Evolutionary conservation across 208 protist species (phyloP).

Genomic region (Leishmania braziliensis): DNA sequence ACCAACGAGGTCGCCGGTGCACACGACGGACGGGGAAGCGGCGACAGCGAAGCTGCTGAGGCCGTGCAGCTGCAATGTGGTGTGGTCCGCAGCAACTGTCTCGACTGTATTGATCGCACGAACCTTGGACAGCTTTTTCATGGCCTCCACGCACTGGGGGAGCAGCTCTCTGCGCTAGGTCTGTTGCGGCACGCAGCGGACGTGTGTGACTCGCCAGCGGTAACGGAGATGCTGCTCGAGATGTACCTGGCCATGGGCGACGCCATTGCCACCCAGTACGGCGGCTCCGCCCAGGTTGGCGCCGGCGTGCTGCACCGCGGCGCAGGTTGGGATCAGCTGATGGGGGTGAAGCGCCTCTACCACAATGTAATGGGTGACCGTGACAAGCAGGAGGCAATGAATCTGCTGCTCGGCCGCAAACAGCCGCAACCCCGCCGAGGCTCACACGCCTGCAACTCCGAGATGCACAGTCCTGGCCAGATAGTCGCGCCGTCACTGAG

Average conservation of each 20-base stretch:
- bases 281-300: conserved; percentile 84
- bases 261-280: conserved; percentile 87
- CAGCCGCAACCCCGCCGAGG: conserved; percentile 35
- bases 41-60: neutral
- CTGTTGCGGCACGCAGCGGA: conserved; percentile 49
- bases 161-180: conserved; percentile 62
- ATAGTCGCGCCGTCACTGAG: conserved; percentile 8
- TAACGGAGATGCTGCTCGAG: conserved; percentile 64
- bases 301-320: conserved; percentile 86
- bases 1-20: neutral
- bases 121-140: conserved; percentile 96
- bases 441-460: conserved; percentile 21
- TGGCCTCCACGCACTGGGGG: conserved; percentile 73
- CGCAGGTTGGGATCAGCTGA: conserved; percentile 84
- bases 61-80: conserved; percentile 64
- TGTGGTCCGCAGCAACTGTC: conserved; percentile 96
- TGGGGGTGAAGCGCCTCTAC: conserved; percentile 87
- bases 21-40: neutral
- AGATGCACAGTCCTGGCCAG: conserved; percentile 26
- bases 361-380: conserved; percentile 83
- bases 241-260: conserved; percentile 88
- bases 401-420: conserved; percentile 85
- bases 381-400: conserved; percentile 77
- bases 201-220: conserved; percentile 37
- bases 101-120: conserved; percentile 98